These are phyloP conservation scores for Sclerospora graminicola DNA, from an alignment of 352 stramenopile species.

Conservation along the genomic window DNA sequence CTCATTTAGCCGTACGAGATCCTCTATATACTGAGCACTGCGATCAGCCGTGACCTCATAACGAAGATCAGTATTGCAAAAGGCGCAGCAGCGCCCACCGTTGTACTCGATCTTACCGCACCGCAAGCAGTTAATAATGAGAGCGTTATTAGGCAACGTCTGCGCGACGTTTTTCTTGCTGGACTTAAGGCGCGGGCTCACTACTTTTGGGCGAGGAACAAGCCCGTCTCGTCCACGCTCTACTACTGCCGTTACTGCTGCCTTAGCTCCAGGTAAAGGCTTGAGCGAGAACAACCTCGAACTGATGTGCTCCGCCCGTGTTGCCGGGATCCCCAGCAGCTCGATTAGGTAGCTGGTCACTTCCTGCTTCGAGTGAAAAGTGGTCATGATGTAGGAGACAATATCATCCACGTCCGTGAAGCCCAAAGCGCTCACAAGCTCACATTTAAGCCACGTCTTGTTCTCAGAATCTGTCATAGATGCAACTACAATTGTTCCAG, in stretches of 20 bases:
- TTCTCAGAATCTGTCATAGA: no score
- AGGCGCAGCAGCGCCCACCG: conserved; percentile 33
- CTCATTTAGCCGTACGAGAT: conserved; percentile 39
- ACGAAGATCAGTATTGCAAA: conserved; percentile 44
- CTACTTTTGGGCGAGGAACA: conserved; percentile 23
- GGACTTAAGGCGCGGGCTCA: conserved; percentile 41
- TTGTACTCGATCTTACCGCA: conserved; percentile 66
- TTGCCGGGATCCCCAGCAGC: conserved; percentile 41
- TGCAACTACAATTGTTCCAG: no score
- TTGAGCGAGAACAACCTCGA: conserved; percentile 27
- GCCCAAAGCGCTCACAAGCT: conserved; percentile 50
- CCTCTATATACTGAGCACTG: conserved; percentile 42
- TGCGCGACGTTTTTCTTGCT: conserved; percentile 22
- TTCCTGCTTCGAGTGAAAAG: conserved; percentile 37
- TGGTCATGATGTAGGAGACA: conserved; percentile 34
- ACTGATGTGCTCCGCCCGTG: conserved; percentile 39
- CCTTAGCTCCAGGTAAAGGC: not conserved
- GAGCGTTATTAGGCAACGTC: conserved; percentile 34
- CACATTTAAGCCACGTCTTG: conserved; percentile 40
- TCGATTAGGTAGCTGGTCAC: conserved; percentile 51
- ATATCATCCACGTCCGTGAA: conserved; percentile 72
- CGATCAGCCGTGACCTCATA: conserved; percentile 35
- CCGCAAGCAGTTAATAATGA: conserved; percentile 61
- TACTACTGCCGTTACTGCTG: not conserved
- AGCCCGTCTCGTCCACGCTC: conserved; percentile 19